These are phyloP conservation scores for Pichia sp. DNA, from an alignment of 1,139 yeast species.

Conservation along the genomic window DNA sequence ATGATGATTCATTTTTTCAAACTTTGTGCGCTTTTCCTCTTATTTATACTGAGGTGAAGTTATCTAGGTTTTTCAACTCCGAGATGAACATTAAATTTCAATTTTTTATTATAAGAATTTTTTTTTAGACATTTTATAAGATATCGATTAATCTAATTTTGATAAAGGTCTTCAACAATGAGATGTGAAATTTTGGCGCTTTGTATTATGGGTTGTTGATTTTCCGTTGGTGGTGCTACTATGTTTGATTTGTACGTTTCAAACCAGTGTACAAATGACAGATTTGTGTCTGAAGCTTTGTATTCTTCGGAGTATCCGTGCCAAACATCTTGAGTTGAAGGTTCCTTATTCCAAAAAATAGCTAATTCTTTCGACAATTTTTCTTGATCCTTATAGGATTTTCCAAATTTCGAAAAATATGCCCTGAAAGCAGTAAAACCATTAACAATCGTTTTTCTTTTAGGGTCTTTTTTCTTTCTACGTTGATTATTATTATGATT, in stretches of 20 bases:
- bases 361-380: slow-evolving; percentile 28
- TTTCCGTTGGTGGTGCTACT: background rate
- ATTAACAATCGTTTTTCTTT: slow-evolving; percentile 24
- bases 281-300: slow-evolving; percentile 19
- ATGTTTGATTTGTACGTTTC: slow-evolving; percentile 1
- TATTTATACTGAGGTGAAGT: too few relatives aligned
- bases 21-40: too few relatives aligned
- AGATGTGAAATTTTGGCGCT: slow-evolving; percentile 13
- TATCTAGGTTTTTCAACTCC: too few relatives aligned
- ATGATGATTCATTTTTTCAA: too few relatives aligned
- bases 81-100: too few relatives aligned
- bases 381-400: slow-evolving; percentile 26
- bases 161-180: slow-evolving; percentile 21
- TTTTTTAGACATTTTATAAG: too few relatives aligned
- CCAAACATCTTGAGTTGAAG: slow-evolving; percentile 29
- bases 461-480: background rate
- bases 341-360: slow-evolving; percentile 31
- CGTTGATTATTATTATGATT: too few relatives aligned
- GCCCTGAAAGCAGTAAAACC: slow-evolving; percentile 37
- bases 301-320: slow-evolving; percentile 32
- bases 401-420: slow-evolving; percentile 30
- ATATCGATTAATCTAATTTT: too few relatives aligned
- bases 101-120: too few relatives aligned
- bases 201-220: background rate
- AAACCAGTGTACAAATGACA: slow-evolving; percentile 29